Base-by-base conservation (phyloP, 2,329 filamentous ascomycete species). In the Rhynchosporium secalis region DNA sequence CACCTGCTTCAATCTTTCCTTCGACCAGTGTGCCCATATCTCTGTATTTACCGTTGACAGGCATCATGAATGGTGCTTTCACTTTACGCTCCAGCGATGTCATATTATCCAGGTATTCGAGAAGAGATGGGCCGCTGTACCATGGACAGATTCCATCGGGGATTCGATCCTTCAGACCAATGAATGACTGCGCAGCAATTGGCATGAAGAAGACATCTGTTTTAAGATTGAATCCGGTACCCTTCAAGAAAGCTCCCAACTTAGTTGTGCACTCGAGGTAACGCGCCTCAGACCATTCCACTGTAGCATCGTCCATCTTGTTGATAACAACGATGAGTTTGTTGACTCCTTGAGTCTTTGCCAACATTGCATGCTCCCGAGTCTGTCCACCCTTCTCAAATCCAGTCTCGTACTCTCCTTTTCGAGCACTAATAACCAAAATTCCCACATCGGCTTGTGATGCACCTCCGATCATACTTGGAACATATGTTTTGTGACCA, bases 51-150 rank as follows among this genome's bases (percentile, higher is more conserved):
- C 91, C 92, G 67, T 90, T 91, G 68, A 99, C 84, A 8, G 95
- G 91, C 93, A 99, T 97, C 95, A 99, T 98, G 83, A 99, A 98
- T 9, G 95, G 94, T 1, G 95, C 95, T 71, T 96, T 96, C 71
- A 97, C 79, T 81, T 98, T 99, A 71, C 95, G 91, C 76, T 99
- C 94, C 45, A 97, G 84, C 12, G 94, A 87, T 72, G 89, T 87
- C 91, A 98, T 97, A 74, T 85, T 81, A 75, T 97, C 94, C n/a
- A 99, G 86, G 77, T 93, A 97, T 77, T 98, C 94, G 26, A 99
- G 87, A 52, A 99, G 85, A 26, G 93, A 95, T 9, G 94, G 94
- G 0, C 93, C 92, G 46, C 91, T 83, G 75, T 92, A 96, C 91
- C 92, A 99, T 8, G 91, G 85, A 46, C 86, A 87, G 3, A 91